Base-by-base conservation (phyloP, 1,284 basidiomycete species). In the Heterobasidion occidentale region DNA sequence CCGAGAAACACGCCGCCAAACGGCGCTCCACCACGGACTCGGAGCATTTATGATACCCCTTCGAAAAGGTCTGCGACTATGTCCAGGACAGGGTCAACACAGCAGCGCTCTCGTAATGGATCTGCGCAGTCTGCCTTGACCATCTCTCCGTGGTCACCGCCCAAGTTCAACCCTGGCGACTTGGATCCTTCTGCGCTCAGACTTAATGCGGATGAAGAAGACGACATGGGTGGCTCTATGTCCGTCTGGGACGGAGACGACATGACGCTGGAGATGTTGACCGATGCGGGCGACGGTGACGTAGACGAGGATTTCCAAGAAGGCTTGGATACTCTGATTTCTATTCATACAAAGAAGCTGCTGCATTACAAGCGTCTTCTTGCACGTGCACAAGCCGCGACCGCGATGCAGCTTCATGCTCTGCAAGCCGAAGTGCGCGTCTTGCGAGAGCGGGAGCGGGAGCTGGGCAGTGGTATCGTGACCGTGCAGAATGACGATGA, bases 331-430 rank as follows among this genome's bases (percentile, higher is more conserved):
- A 68, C 70, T 46, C 72, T 90, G 50, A 72, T 80, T n/a, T 69
- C 71, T 11, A 69, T 87, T 47, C 86, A 90, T 65, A 74, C 80
- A 9, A 74, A 76, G 54, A 85, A 84, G 62, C 76, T 89, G 20
- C 75, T 82, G n/a, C 81, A 84, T 59, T 86, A 88, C 69, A 88
- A 84, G 63, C 79, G 88, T 2, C 75, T 91, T 1, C 77, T 91
- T 9, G 88, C 90, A 63, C 84, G 86, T 48, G 78, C 87, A 1
- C 88, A 91, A 63, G 82, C 84, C 1, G 82, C 83, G 8, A 78
- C 85, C 1, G 87, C 89, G 0, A 84, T 88, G 1, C 88, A 91
- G 63, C 74, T 90, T 2, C 88, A 90, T 62, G 88, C 89, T 0
- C 71, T 91, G 2, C 88, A 90, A 67, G 88, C 86, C 2, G 87